A percentile compares a stretch with the other conserved stretches of the same genome.
Conservation (phyloP, 306 rosid genomes). For the Quercus variabilis region DNA sequence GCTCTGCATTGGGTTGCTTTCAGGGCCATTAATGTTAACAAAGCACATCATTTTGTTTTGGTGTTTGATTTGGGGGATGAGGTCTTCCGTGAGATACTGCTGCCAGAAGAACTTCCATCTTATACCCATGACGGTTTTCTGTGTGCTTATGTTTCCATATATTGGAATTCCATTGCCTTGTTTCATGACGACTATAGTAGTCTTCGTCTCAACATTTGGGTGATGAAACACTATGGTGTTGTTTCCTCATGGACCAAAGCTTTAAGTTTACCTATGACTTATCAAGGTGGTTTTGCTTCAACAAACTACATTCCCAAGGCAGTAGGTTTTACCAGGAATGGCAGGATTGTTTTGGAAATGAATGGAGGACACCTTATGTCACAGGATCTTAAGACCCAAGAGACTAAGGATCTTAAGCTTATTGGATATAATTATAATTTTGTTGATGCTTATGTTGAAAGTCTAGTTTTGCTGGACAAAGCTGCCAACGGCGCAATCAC, state of each 20-base stretch:
- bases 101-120: neutral
- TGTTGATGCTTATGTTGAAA: slow-evolving; percentile 11
- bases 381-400: neutral
- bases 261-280: neutral
- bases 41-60: slow-evolving; percentile 7
- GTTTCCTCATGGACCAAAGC: slow-evolving; percentile 24
- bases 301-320: neutral
- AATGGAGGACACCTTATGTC: no score
- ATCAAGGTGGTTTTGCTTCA: no score
- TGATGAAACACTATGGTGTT: slow-evolving; percentile 29
- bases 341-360: no score
- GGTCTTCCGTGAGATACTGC: slow-evolving; percentile 2
- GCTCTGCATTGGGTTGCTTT: slow-evolving; percentile 28
- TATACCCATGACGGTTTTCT: no score
- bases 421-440: slow-evolving; percentile 3
- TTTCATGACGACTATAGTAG: neutral
- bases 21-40: neutral
- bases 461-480: neutral
- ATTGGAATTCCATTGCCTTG: slow-evolving; percentile 10
- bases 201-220: neutral
- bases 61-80: slow-evolving; percentile 17
- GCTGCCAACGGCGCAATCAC: no score
- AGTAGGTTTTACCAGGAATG: no score
- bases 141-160: neutral
- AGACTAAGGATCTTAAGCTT: neutral